phyloP scores from a whole-genome alignment of 2,329 filamentous ascomycete species.

The Monilinia fructigena region DNA sequence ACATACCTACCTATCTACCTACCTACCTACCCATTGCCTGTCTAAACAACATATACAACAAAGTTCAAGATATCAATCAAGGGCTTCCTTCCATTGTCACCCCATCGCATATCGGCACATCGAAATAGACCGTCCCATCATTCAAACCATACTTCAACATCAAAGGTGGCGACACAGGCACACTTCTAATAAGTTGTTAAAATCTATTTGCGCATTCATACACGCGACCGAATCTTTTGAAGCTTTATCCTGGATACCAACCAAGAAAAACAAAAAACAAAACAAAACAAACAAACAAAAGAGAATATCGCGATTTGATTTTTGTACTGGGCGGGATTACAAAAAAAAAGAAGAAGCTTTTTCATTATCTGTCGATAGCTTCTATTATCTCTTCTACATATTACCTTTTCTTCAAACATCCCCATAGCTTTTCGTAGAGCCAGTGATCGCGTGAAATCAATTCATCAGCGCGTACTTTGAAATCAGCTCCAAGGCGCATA shows the following conservation, averaged over 20 bases:
- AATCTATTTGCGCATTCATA: slow-evolving; percentile 7
- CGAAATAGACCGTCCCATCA: too few species aligned
- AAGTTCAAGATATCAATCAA: too few species aligned
- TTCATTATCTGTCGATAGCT: slow-evolving; percentile 11
- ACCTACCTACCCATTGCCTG: too few species aligned
- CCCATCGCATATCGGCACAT: too few species aligned
- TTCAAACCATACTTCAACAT: too few species aligned
- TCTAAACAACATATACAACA: too few species aligned
- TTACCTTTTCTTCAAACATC: slow-evolving; percentile 21
- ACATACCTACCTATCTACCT: too few species aligned
- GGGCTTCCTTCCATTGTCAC: too few species aligned
- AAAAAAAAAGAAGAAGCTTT: slow-evolving; percentile 18
- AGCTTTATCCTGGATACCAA: not conserved
- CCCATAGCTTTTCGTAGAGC: slow-evolving; percentile 40
- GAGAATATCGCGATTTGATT: slow-evolving; percentile 9
- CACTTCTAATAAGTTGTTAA: not conserved
- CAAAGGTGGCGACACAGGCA: too few species aligned
- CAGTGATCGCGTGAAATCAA: slow-evolving; percentile 39
- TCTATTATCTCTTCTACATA: slow-evolving; percentile 11
- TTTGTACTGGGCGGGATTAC: slow-evolving; percentile 3
- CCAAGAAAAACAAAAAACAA: not conserved
- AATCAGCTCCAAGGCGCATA: slow-evolving; percentile 30
- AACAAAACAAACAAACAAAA: not conserved
- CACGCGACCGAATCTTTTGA: not conserved
- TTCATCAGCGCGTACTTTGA: slow-evolving; percentile 36